Evolutionary conservation across 1,284 basidiomycete species (phyloP).

Genomic region (Leccinum subrobustum): DNA sequence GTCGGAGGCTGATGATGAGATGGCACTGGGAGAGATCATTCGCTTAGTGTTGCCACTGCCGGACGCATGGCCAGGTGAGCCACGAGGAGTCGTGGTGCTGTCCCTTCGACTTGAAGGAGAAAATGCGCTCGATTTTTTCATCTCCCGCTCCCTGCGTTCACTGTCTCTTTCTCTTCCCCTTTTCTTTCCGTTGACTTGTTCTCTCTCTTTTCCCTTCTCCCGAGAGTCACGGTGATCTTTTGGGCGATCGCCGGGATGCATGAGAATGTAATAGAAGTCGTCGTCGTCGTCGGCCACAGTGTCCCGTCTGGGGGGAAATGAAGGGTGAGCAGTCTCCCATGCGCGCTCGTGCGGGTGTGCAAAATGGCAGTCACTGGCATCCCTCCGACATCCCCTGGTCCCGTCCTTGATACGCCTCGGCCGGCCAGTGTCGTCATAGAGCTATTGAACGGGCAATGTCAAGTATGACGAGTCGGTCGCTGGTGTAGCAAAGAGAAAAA

Average conservation of each 20-base stretch:
- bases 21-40: slow-evolving; percentile 23
- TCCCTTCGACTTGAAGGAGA: slow-evolving; percentile 22
- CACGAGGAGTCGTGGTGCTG: slow-evolving; percentile 11
- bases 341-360: slow-evolving; percentile 30
- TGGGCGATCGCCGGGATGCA: slow-evolving; percentile 9
- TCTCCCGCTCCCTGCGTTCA: slow-evolving; percentile 4
- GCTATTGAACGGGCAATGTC: slow-evolving; percentile 12
- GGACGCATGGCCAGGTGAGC: slow-evolving; percentile 13
- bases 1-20: slow-evolving; percentile 26
- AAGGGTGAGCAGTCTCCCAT: slow-evolving; percentile 25
- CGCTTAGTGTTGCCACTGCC: slow-evolving; percentile 10
- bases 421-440: slow-evolving; percentile 31
- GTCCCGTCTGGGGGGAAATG: slow-evolving; percentile 25
- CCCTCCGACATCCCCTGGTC: slow-evolving; percentile 21
- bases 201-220: slow-evolving; percentile 14
- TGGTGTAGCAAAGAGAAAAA: neutral
- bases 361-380: slow-evolving; percentile 24
- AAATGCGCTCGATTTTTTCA: neutral
- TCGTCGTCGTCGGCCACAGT: slow-evolving; percentile 24
- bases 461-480: slow-evolving; percentile 5
- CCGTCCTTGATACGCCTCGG: slow-evolving; percentile 26
- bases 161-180: slow-evolving; percentile 8
- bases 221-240: slow-evolving; percentile 9
- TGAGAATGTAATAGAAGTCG: slow-evolving; percentile 24
- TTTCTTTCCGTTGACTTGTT: neutral